phyloP scores from a whole-genome alignment of 176 grass and related monocot species.

The barley (Hordeum vulgare) region MorexV3_pseudomolecules_assembly NC_058524.1:612937168-612937667 shows the following conservation, averaged over 20 bases:
- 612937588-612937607: too few relatives aligned
- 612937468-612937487: neutral
- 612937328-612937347: constrained; percentile 31
- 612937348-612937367: constrained; percentile 46
- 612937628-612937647: too few relatives aligned
- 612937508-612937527: too few relatives aligned
- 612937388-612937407: neutral
- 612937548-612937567: too few relatives aligned
- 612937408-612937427: neutral
- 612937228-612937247: constrained; percentile 37
- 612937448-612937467: constrained; percentile 10
- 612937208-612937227: neutral
- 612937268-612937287: neutral
- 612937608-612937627: too few relatives aligned
- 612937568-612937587: too few relatives aligned
- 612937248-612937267: constrained; percentile 22
- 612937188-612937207: neutral
- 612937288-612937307: neutral
- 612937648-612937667: too few relatives aligned
- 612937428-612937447: neutral
- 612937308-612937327: neutral
- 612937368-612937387: neutral
- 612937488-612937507: neutral
- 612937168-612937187: too few relatives aligned
- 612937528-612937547: too few relatives aligned